Conservation (phyloP, 2,329 filamentous ascomycete genomes). For the Lithohypha guttulata region DNA sequence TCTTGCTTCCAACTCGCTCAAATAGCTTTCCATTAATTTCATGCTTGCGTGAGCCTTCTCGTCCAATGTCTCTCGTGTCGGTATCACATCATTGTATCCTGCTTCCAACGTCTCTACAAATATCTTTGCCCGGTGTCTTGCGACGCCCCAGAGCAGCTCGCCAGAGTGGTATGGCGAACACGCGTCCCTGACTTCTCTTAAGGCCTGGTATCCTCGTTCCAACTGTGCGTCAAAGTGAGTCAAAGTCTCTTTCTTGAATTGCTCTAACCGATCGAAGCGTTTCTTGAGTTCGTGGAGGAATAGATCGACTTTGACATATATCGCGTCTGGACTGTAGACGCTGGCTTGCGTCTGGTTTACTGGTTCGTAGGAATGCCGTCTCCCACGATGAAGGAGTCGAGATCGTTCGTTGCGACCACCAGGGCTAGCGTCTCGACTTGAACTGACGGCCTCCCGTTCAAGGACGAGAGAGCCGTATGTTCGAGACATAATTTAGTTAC, state of each 20-base stretch:
- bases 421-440: slow-evolving; percentile 13
- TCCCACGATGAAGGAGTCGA: slow-evolving; percentile 23
- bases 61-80: slow-evolving; percentile 73
- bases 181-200: slow-evolving; percentile 75
- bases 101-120: slow-evolving; percentile 87
- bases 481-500: not conserved
- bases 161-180: slow-evolving; percentile 76
- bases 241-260: slow-evolving; percentile 71
- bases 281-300: slow-evolving; percentile 70
- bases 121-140: slow-evolving; percentile 70
- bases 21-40: slow-evolving; percentile 71
- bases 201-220: slow-evolving; percentile 70
- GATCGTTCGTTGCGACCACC: slow-evolving; percentile 13
- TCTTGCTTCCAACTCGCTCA: slow-evolving; percentile 73
- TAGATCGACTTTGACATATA: slow-evolving; percentile 37
- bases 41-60: slow-evolving; percentile 86
- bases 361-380: slow-evolving; percentile 37
- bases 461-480: slow-evolving; percentile 11
- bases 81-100: slow-evolving; percentile 76
- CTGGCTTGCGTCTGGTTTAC: slow-evolving; percentile 31
- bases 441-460: slow-evolving; percentile 10
- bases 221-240: slow-evolving; percentile 74
- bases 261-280: slow-evolving; percentile 77
- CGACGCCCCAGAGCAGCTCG: slow-evolving; percentile 70
- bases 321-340: slow-evolving; percentile 35